Evolutionary conservation across 2,329 filamentous ascomycete genomes (phyloP).

Genomic region (Colletotrichum tamarilloi): DNA sequence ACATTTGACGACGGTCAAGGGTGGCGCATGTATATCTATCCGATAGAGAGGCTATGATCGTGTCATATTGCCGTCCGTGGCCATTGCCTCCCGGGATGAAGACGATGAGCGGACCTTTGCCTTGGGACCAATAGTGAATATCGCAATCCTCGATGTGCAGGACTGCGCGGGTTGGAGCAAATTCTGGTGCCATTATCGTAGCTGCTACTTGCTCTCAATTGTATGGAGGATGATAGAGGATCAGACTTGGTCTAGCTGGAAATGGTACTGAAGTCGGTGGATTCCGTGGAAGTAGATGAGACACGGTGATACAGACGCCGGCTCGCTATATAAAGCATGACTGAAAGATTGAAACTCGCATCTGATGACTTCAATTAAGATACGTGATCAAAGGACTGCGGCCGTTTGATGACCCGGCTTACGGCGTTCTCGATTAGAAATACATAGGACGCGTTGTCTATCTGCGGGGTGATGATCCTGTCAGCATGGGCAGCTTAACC

Average conservation of each 20-base stretch:
- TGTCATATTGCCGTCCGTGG: constrained; percentile 45
- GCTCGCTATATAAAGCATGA: neutral
- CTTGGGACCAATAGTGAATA: constrained; percentile 46
- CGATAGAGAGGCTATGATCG: constrained; percentile 42
- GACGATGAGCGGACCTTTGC: constrained; percentile 43
- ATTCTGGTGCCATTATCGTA: constrained; percentile 25
- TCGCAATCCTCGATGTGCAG: constrained; percentile 45
- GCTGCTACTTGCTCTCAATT: too few species aligned
- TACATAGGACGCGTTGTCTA: neutral
- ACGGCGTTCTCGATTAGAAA: neutral
- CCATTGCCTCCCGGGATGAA: constrained; percentile 49
- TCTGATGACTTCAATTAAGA: neutral
- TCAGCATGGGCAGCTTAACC: neutral
- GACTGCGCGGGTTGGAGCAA: constrained; percentile 37
- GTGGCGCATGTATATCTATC: constrained; percentile 43
- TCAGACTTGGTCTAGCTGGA: neutral
- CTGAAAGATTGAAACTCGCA: neutral
- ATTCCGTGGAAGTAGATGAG: neutral
- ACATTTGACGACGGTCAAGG: constrained; percentile 49
- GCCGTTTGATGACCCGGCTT: neutral
- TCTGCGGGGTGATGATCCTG: neutral
- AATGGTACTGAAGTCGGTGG: neutral
- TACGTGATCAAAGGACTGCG: neutral
- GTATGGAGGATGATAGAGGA: too few species aligned
- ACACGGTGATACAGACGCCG: neutral